Evolutionary conservation across 345 rosid species (phyloP), one percentile per base, ranked within the genome.

Genomic region (Boechera divaricarpa): DNA sequence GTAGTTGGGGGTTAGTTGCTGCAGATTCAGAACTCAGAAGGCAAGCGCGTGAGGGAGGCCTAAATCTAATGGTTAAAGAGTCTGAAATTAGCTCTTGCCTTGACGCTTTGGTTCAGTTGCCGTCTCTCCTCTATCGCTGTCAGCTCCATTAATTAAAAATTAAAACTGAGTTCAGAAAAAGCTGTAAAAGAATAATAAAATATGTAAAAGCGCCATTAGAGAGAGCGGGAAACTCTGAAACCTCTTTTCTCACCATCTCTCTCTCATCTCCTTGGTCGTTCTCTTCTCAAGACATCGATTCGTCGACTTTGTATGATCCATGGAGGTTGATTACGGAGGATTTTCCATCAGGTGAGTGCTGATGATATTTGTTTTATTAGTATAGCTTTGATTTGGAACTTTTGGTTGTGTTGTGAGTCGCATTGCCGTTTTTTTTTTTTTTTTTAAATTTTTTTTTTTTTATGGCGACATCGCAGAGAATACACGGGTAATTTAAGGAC

Each of bases 341-440:
- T 89, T 89, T 66, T 89, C 91, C 63, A 89, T 89, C 85, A 85
- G 91, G 94, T 89, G 49, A 63, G 68, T 77, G 32, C 2, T 45
- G 29, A 38, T 45, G 29, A 38, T 56, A 32, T 8, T 15, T 69
- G 3, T 4, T 63, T 18, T 60, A 15, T 35, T 35, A 35, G 6
- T 0, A 44, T 2, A 47, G 9, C 13, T 57, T 12, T 71, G n/a
- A 32, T 47, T 15, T 64, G 38, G 5, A 3, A 35, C 7, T 36
- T 51, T 53, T 7, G 9, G 38, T 67, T 16, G 2, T 42, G 10
- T 13, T 42, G 10, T 13, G 44, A 16, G 12, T 0, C 21, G 42
- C 41, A 21, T 39, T 33, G 7, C 47, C 4, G 11, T 15, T 70
- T 70, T 69, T 42, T 38, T 35, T 39, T 41, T 41, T 41, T 10